These are phyloP conservation scores for Penicillium sp. DNA, from an alignment of 2,329 filamentous ascomycete genomes.

Conservation along the genomic window DNA sequence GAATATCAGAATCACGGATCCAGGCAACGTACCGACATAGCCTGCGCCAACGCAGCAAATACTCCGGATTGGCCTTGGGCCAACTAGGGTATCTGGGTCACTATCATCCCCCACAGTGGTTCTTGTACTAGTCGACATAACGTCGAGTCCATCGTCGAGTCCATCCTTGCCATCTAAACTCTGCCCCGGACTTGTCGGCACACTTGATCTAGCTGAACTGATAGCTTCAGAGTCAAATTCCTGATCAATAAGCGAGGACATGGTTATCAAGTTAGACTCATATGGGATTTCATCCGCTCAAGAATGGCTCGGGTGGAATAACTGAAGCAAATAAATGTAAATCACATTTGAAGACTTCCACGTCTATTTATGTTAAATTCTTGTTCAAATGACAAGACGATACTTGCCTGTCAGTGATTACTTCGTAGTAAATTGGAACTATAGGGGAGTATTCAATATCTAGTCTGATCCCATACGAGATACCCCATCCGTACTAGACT, in stretches of 20 bases:
- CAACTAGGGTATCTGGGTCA: neutral
- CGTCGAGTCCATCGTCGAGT: neutral
- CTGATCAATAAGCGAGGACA: neutral
- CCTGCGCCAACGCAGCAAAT: conserved; percentile 28
- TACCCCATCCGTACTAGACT: too few species aligned
- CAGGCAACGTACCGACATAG: conserved; percentile 17
- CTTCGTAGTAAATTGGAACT: too few species aligned
- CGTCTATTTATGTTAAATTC: too few species aligned
- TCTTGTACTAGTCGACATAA: neutral
- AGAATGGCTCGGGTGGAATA: neutral
- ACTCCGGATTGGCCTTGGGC: conserved; percentile 11
- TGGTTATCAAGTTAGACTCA: neutral
- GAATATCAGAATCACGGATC: neutral
- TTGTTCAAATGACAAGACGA: too few species aligned
- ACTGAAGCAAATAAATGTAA: neutral
- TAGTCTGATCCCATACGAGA: too few species aligned
- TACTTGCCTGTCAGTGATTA: too few species aligned
- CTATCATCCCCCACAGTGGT: neutral
- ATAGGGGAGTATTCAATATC: too few species aligned
- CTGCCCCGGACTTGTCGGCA: conserved; percentile 7
- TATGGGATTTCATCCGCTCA: neutral
- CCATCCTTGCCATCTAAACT: conserved; percentile 8
- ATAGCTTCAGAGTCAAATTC: neutral
- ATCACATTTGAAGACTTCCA: too few species aligned
- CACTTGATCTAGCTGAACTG: neutral